Evolutionary conservation across 805 yeast genomes (phyloP).

Genomic region (Wickerhamiella allomyrinae): DNA sequence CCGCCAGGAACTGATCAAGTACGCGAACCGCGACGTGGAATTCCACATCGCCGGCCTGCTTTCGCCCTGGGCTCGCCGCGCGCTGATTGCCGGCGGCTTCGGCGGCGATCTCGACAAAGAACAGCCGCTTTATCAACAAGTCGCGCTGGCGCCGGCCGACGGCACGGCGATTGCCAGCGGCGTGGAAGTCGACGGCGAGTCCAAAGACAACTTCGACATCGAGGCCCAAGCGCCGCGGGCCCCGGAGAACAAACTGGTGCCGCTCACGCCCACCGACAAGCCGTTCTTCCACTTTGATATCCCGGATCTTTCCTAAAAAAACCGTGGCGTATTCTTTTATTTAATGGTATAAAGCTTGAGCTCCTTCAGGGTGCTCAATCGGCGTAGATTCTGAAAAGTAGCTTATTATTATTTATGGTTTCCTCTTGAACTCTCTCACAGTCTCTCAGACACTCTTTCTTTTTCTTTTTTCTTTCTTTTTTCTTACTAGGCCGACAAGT

Average conservation of each 20-base stretch:
- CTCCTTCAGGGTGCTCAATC: too few species aligned
- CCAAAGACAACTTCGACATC: slow-evolving; percentile 11
- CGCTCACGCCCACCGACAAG: slow-evolving; percentile 49
- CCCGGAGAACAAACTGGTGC: slow-evolving; percentile 32
- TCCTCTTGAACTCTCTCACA: too few species aligned
- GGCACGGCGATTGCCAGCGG: not conserved
- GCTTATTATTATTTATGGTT: too few species aligned
- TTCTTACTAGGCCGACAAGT: too few species aligned
- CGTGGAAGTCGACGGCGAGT: not conserved
- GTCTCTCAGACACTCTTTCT: too few species aligned
- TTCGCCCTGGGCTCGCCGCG: slow-evolving; percentile 77
- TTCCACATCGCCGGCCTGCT: slow-evolving; percentile 77
- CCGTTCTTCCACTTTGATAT: slow-evolving; percentile 71
- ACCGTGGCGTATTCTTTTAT: not conserved
- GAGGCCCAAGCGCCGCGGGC: slow-evolving; percentile 8
- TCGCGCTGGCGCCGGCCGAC: not conserved
- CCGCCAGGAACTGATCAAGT: slow-evolving; percentile 52
- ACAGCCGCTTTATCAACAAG: slow-evolving; percentile 7
- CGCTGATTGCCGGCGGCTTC: slow-evolving; percentile 46
- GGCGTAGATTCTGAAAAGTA: too few species aligned
- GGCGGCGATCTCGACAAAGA: slow-evolving; percentile 28
- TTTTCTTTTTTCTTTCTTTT: too few species aligned
- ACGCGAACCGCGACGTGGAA: slow-evolving; percentile 74
- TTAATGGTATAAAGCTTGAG: slow-evolving; percentile 3
- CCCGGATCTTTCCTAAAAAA: slow-evolving; percentile 30